Evolutionary conservation across 2,329 filamentous ascomycete genomes (phyloP), one percentile per base, ranked within the genome.

Genomic region (Sclerotinia nivalis): DNA sequence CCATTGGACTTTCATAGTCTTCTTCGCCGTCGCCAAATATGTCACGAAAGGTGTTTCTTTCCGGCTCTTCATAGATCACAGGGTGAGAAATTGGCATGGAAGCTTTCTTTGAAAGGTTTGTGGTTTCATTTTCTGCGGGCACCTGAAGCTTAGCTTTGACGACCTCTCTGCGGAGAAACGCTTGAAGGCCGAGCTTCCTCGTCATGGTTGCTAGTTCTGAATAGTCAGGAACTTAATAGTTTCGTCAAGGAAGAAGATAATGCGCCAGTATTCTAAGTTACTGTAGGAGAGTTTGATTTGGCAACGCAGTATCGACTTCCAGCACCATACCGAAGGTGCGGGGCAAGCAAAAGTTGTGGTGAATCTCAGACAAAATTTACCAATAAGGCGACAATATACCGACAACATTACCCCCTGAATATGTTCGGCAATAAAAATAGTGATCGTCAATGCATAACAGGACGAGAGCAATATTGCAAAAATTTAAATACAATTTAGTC

Each of bases 151-250:
- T 58, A 20, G 31, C 64, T 60, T 70, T 71, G 9, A 50, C 52
- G 20, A 73, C 56, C 34, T 73, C 72, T 9, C 56, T 68, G 13
- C 66, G 70, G 25, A 72, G 62, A 43, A 71, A 70, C 15, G 50
- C 68, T 37, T 55, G 69, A 15, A 73, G 66, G 8, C 55, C 54
- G 22, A 49, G 43, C 13, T 37, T 67, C 6, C 5, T 67, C 12
- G 52, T 59, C 65, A 67, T 67, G 6, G 2, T 49, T 47, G 8
- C 13, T 25, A 22, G 28, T 47, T 31, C 40, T n/a, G 50, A 8
- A 34, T n/a, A 22, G 7, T 56, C 52, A 37, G 28, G 5, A 3
- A 52, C 28, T 40, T 40, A 15, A 1, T n/a, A 22, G 15, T 20
- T 40, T 15, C 13, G 37, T 37, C 18, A 20, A 8, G 15, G 34